Evolutionary conservation across 208 protist genomes (phyloP).

Genomic region (Plasmodiophora brassicae): DNA sequence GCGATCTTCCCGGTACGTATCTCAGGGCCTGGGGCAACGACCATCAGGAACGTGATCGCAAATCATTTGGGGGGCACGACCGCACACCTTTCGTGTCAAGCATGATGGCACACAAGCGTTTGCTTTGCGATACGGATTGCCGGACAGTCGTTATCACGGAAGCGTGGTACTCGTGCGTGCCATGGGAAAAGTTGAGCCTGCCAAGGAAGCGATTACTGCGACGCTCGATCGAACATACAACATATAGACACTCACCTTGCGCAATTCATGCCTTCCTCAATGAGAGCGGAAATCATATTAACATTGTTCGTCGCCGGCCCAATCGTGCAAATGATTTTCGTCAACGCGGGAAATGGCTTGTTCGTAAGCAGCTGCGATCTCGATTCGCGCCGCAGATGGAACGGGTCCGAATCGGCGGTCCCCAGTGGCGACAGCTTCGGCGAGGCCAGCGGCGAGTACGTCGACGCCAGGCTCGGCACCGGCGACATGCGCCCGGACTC

Average conservation of each 20-base stretch:
- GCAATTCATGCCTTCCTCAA: conserved; percentile 51
- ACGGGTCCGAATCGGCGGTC: not conserved
- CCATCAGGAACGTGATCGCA: not conserved
- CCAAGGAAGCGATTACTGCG: not conserved
- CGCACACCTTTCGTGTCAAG: conserved; percentile 48
- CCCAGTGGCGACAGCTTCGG: conserved; percentile 17
- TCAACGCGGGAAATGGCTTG: not conserved
- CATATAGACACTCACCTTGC: conserved; percentile 31
- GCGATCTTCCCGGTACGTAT: conserved; percentile 56
- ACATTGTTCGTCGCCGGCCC: conserved; percentile 49
- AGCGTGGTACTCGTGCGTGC: conserved; percentile 51
- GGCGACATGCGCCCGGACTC: no score
- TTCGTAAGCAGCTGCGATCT: not conserved
- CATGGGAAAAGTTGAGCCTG: conserved; percentile 52
- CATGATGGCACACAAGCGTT: conserved; percentile 20
- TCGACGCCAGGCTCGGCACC: no score
- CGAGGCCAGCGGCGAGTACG: not conserved
- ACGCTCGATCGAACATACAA: not conserved
- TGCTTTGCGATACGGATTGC: not conserved
- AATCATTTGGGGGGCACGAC: not conserved
- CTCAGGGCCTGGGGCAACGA: conserved; percentile 53
- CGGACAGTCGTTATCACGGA: conserved; percentile 33
- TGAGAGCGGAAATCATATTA: conserved; percentile 43
- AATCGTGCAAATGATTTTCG: conserved; percentile 56
- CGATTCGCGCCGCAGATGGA: not conserved